Evolutionary conservation across 768 basidiomycete genomes (phyloP).

Genomic region (Pleurotus citrinopileatus): DNA sequence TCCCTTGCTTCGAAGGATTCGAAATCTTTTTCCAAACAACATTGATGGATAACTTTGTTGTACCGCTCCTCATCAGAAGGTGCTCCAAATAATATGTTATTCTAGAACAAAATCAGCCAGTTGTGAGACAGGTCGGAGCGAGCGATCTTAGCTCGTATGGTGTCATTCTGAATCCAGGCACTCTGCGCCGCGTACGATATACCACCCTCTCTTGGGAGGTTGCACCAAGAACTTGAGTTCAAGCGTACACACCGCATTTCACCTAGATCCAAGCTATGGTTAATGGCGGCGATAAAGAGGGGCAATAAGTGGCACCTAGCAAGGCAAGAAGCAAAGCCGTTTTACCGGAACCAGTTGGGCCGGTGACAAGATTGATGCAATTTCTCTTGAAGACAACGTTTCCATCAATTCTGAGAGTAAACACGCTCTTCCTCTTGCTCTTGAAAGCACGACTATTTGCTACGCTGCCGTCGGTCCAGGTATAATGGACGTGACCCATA

Average conservation of each 20-base stretch:
- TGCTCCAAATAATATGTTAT: constrained; percentile 82
- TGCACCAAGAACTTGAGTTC: constrained; percentile 57
- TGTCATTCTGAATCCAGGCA: constrained; percentile 83
- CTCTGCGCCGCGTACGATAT: constrained; percentile 84
- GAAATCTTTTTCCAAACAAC: constrained; percentile 71
- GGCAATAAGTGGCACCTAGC: constrained; percentile 12
- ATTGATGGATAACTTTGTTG: constrained; percentile 71
- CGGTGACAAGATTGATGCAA: constrained; percentile 55
- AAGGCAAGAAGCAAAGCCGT: constrained; percentile 38
- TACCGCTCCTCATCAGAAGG: constrained; percentile 77
- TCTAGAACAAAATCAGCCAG: constrained; percentile 25
- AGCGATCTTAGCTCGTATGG: constrained; percentile 47
- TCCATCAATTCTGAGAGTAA: constrained; percentile 48
- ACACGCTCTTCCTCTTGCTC: too few species aligned
- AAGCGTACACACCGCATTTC: constrained; percentile 66
- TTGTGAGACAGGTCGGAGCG: not conserved
- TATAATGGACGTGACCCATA: constrained; percentile 51
- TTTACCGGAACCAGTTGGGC: constrained; percentile 61
- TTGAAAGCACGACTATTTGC: too few species aligned
- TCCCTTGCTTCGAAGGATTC: constrained; percentile 68
- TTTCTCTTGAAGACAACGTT: constrained; percentile 53
- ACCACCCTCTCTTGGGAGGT: constrained; percentile 64
- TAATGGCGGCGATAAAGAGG: not conserved
- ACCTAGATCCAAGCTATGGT: constrained; percentile 26
- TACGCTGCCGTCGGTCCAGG: constrained; percentile 43